Percentiles rank a stretch among this genome's conserved stretches.
Conservation (phyloP, 2,329 filamentous ascomycete genomes). For the Xylariaceae sp. region DNA sequence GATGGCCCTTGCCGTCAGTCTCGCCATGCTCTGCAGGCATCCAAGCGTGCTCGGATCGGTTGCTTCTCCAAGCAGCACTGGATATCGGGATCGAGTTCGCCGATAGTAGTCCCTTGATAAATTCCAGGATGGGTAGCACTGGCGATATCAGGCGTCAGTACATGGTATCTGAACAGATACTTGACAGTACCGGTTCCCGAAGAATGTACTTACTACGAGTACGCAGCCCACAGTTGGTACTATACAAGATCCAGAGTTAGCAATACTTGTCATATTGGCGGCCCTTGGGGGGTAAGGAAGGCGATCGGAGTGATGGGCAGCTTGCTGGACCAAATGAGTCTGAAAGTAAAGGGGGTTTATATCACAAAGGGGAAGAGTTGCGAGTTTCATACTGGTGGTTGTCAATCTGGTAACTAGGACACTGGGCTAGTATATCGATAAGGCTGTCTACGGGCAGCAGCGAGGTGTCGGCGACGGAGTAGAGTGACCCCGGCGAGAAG, state of each 20-base stretch:
- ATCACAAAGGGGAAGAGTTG: too few relatives aligned
- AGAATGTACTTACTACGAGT: slow-evolving; percentile 38
- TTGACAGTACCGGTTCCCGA: too few relatives aligned
- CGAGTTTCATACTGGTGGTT: slow-evolving; percentile 54
- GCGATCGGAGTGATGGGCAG: too few relatives aligned
- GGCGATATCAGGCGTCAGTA: too few relatives aligned
- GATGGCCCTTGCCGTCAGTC: slow-evolving; percentile 18
- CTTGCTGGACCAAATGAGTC: too few relatives aligned
- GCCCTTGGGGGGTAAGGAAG: background rate
- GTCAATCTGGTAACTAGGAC: slow-evolving; percentile 69
- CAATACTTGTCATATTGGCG: background rate
- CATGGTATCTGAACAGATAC: background rate
- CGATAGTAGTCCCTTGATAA: slow-evolving; percentile 53
- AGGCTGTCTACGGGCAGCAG: slow-evolving; percentile 57
- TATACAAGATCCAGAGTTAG: background rate
- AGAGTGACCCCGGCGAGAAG: slow-evolving; percentile 45
- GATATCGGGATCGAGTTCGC: slow-evolving; percentile 40
- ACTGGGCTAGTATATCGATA: slow-evolving; percentile 57
- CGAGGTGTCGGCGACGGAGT: slow-evolving; percentile 43
- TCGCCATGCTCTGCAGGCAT: slow-evolving; percentile 20
- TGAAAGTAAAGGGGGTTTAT: background rate
- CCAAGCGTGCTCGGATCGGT: slow-evolving; percentile 39
- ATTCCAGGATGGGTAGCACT: slow-evolving; percentile 60
- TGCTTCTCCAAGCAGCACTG: slow-evolving; percentile 42
- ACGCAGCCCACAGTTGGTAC: slow-evolving; percentile 63